Evolutionary conservation across 2,329 filamentous ascomycete genomes (phyloP).

Genomic region (Fusarium camptoceras): DNA sequence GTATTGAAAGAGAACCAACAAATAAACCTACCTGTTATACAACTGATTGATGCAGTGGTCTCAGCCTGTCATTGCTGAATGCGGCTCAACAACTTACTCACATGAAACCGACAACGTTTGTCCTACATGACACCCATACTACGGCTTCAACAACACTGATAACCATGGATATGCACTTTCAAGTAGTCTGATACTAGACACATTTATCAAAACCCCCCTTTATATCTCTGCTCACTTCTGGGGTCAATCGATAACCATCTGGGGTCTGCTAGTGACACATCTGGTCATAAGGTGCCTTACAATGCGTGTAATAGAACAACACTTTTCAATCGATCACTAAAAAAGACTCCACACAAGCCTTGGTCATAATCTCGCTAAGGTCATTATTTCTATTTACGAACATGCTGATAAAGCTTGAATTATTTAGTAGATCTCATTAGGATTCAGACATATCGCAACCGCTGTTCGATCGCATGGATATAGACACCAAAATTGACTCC

Average conservation of each 20-base stretch:
- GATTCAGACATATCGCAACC: background rate
- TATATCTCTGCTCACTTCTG: background rate
- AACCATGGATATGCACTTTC: background rate
- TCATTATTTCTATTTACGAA: background rate
- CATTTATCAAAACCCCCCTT: background rate
- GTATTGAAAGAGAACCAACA: background rate
- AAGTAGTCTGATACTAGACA: background rate
- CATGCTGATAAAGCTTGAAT: background rate
- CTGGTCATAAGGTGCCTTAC: too few species aligned
- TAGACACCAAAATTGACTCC: too few species aligned
- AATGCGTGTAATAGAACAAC: too few species aligned
- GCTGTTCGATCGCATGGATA: too few species aligned
- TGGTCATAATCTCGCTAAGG: background rate
- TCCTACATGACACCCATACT: background rate
- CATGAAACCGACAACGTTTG: background rate
- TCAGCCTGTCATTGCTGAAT: background rate
- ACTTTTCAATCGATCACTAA: too few species aligned
- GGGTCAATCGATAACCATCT: background rate
- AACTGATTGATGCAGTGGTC: background rate
- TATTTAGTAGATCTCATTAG: background rate
- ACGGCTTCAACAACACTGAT: background rate
- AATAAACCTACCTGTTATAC: background rate
- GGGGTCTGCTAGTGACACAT: too few species aligned
- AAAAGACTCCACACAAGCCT: background rate
- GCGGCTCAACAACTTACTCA: background rate